phyloP scores from a whole-genome alignment of 148 eudicot species.

The Amaranthus palmeri region DNA sequence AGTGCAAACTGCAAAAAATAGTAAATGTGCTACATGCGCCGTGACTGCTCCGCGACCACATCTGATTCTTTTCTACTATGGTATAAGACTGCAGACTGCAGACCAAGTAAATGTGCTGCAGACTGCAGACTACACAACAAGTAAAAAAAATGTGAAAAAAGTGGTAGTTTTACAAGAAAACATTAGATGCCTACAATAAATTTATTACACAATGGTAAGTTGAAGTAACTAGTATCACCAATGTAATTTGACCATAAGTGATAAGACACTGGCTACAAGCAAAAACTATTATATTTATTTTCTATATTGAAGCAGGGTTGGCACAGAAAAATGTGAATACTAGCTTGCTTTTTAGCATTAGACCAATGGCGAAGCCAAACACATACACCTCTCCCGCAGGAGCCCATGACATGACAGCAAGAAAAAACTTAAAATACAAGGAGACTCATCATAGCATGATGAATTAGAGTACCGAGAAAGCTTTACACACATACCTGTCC shows the following conservation, averaged over 20 bases:
- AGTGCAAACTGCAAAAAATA: not conserved
- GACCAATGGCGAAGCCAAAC: no score
- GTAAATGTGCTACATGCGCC: no score
- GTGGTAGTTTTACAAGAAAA: not conserved
- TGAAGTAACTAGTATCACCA: not conserved
- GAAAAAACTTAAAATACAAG: not conserved
- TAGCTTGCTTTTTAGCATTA: no score
- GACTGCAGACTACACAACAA: not conserved
- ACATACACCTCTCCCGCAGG: no score
- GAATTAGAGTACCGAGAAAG: not conserved
- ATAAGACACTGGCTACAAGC: not conserved
- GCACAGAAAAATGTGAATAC: not conserved
- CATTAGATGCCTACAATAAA: not conserved
- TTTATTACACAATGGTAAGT: not conserved
- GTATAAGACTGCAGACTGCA: no score
- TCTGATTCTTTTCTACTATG: no score
- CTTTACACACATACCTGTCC: slow-evolving; percentile 62
- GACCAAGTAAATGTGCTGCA: no score
- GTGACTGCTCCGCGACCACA: no score
- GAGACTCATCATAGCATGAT: not conserved
- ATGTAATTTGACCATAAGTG: not conserved
- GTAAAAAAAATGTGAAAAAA: not conserved
- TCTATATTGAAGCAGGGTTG: not conserved
- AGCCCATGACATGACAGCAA: no score
- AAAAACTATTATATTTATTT: not conserved